Percentiles rank a stretch among this genome's conserved stretches.
Evolutionary conservation across 2,329 filamentous ascomycete genomes (phyloP).

Genomic region (Ustilaginoidea virens): DNA sequence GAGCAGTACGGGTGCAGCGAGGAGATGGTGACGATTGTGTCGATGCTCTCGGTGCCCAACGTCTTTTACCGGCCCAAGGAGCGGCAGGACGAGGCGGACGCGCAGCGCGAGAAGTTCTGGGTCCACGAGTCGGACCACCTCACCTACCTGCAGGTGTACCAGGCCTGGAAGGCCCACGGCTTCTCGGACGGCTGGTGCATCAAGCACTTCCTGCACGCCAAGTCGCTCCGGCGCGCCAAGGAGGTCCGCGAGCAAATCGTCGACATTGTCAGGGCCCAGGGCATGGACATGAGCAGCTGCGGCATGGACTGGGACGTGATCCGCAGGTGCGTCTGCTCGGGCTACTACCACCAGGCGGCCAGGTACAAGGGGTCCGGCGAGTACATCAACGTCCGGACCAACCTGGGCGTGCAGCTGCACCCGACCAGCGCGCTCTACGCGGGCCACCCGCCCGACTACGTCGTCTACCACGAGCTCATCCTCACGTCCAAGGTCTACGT

Average conservation of each 20-base stretch:
- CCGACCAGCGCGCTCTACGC: constrained; percentile 90
- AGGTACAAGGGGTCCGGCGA: constrained; percentile 93
- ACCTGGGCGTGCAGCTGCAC: constrained; percentile 85
- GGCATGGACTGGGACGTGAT: constrained; percentile 96
- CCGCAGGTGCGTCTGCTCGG: constrained; percentile 89
- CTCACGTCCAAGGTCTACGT: constrained; percentile 96
- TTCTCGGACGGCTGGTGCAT: constrained; percentile 84
- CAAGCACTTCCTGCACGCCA: constrained; percentile 89
- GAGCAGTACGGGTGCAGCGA: constrained; percentile 86
- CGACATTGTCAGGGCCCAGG: constrained; percentile 89
- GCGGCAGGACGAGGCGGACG: constrained; percentile 88
- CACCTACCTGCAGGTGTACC: constrained; percentile 89
- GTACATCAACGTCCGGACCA: constrained; percentile 91
- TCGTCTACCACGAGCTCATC: constrained; percentile 95
- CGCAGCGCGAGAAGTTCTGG: constrained; percentile 94
- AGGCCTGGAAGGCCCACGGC: constrained; percentile 86
- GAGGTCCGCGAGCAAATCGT: constrained; percentile 88
- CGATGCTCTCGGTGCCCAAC: constrained; percentile 91
- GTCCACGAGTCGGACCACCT: constrained; percentile 95
- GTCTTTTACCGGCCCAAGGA: constrained; percentile 97
- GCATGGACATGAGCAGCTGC: constrained; percentile 75
- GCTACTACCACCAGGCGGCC: constrained; percentile 95
- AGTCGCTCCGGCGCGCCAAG: constrained; percentile 76
- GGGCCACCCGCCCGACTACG: constrained; percentile 89
- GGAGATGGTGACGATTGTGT: constrained; percentile 96